Evolutionary conservation across 2,329 filamentous ascomycete species (phyloP).

Genomic region (Setomelanomma holmii): DNA sequence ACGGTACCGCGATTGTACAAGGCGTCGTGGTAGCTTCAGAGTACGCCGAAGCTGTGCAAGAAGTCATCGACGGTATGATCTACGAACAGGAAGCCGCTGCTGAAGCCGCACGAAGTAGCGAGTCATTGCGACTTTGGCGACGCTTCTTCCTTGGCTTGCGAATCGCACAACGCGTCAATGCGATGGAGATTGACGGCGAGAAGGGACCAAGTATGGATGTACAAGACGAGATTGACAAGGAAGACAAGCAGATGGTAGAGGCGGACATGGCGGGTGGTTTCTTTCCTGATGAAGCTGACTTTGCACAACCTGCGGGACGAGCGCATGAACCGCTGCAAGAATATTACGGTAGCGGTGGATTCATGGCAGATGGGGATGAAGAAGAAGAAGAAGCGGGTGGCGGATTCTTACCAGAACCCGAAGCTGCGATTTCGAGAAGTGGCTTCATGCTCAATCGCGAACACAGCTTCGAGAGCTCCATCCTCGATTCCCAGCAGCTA

Average conservation of each 20-base stretch:
- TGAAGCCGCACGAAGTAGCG: slow-evolving; percentile 59
- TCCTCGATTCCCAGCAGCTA: slow-evolving; percentile 37
- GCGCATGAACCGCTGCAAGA: slow-evolving; percentile 14
- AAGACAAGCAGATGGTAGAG: slow-evolving; percentile 35
- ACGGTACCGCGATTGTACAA: slow-evolving; percentile 81
- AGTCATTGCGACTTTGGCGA: slow-evolving; percentile 64
- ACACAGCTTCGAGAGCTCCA: slow-evolving; percentile 43
- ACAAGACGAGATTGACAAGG: slow-evolving; percentile 38
- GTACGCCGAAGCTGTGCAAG: slow-evolving; percentile 73
- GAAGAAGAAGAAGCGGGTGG: slow-evolving; percentile 18
- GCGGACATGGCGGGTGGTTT: slow-evolving; percentile 49
- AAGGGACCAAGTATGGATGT: slow-evolving; percentile 35
- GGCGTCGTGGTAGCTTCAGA: slow-evolving; percentile 80
- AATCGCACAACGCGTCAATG: slow-evolving; percentile 76
- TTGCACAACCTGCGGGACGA: slow-evolving; percentile 29
- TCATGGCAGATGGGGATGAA: slow-evolving; percentile 16
- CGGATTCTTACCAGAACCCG: slow-evolving; percentile 29
- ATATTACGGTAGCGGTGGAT: slow-evolving; percentile 27
- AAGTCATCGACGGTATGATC: slow-evolving; percentile 71
- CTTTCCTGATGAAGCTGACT: slow-evolving; percentile 58
- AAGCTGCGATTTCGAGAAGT: slow-evolving; percentile 2
- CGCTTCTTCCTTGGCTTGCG: slow-evolving; percentile 68
- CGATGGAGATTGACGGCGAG: slow-evolving; percentile 48
- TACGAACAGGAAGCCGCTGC: slow-evolving; percentile 71
- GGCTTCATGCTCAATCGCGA: slow-evolving; percentile 34